Evolutionary conservation across 768 basidiomycete genomes (phyloP).

Genomic region (Amanita fuliginea): DNA sequence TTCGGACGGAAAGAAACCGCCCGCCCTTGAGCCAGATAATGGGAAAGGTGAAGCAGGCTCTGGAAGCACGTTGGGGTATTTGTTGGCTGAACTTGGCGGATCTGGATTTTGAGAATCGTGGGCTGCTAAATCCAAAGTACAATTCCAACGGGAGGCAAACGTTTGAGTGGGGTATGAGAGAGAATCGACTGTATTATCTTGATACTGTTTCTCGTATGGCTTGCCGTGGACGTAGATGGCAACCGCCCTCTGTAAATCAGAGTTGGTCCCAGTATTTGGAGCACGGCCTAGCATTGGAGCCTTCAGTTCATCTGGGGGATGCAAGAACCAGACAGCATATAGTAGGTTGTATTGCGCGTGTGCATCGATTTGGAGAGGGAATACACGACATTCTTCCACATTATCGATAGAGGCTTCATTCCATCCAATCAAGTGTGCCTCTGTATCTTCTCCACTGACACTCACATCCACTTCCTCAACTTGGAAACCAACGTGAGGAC

Average conservation of each 20-base stretch:
- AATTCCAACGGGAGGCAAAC: slow-evolving; percentile 87
- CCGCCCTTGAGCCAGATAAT: slow-evolving; percentile 18
- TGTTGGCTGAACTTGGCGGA: slow-evolving; percentile 19
- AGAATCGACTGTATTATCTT: slow-evolving; percentile 12
- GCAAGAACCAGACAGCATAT: slow-evolving; percentile 79
- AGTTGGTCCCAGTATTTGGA: slow-evolving; percentile 13
- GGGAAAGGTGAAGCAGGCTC: slow-evolving; percentile 81
- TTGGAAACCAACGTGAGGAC: slow-evolving; percentile 51
- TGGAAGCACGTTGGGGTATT: slow-evolving; percentile 40
- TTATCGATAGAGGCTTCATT: slow-evolving; percentile 43
- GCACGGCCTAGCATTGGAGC: slow-evolving; percentile 23
- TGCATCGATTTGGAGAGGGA: slow-evolving; percentile 63
- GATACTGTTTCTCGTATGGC: slow-evolving; percentile 31
- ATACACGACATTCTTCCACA: slow-evolving; percentile 32
- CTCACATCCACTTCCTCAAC: slow-evolving; percentile 68
- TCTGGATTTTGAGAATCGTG: slow-evolving; percentile 22
- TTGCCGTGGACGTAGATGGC: slow-evolving; percentile 70
- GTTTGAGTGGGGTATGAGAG: slow-evolving; percentile 51
- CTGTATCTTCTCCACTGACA: slow-evolving; percentile 57
- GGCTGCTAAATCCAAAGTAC: slow-evolving; percentile 65
- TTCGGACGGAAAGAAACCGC: slow-evolving; percentile 10
- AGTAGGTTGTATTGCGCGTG: slow-evolving; percentile 82
- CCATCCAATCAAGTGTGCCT: slow-evolving; percentile 38
- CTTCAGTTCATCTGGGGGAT: slow-evolving; percentile 48
- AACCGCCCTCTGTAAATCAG: slow-evolving; percentile 64